Evolutionary conservation across 2,329 filamentous ascomycete species (phyloP), one percentile per base, ranked within the genome.

Genomic region (Colletotrichum scovillei): DNA sequence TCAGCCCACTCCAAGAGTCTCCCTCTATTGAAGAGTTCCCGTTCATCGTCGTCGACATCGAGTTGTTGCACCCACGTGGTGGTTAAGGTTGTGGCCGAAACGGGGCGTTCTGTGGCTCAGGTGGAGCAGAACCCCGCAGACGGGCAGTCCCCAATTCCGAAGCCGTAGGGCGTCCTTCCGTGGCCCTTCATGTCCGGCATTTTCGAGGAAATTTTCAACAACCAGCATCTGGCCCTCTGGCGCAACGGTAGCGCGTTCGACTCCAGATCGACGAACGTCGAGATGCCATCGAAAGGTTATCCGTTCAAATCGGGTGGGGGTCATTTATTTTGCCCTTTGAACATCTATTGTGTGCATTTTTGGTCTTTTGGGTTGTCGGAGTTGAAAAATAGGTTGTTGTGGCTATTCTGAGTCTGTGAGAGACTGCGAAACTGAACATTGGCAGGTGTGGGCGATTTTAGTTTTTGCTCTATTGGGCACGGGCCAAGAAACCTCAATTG

Each of bases 211-310:
- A 0, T 0, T 0, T 16, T 7, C 38, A 24, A 4, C 52, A 53
- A 28, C 0, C 3, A 52, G 2, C 11, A 60, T 26, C 2, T 3
- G 71, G 71, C 62, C 71, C 49, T 62, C 52, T 73, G 71, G 71
- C 71, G 71, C 71, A 73, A 73, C 67, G 71, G 71, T 73, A 60
- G 71, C 71, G 71, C 71, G 46, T 66, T 73, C 71, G 71, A 73
- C 71, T 73, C 71, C 71, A 73, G 70, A 4, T 2, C 19, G 14
- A 11, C 5, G 7, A 3, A 0, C 7, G 3, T 7, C n/a, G 24
- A 28, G 26, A 9, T 26, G 7, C 1, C 19, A 65, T 73, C 70
- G 71, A 66, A 73, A 73, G 71, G 71, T 73, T 73, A 73, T 73
- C 71, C 62, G 71, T 73, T 73, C 71, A 63, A 73, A 73, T 71